Percentiles rank a stretch among this genome's conserved stretches.
Evolutionary conservation across 2,329 filamentous ascomycete species (phyloP).

Genomic region (Epichloe typhina): DNA sequence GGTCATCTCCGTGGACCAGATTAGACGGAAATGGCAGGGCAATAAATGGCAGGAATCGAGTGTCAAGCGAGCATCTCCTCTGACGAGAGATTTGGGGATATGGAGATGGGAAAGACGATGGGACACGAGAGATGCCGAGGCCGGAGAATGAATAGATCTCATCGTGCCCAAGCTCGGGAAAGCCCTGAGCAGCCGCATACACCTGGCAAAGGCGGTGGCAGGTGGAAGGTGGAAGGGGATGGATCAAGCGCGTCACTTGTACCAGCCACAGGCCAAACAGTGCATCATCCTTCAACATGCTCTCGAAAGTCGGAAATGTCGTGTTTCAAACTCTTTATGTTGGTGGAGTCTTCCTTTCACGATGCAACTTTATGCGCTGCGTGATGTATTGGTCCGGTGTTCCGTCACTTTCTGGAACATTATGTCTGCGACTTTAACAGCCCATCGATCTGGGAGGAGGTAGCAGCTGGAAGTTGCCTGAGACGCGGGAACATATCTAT

Average conservation of each 20-base stretch:
- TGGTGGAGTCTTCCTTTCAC: background rate
- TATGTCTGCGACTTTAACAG: background rate
- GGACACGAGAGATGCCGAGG: conserved; percentile 4
- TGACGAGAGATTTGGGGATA: background rate
- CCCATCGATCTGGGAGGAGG: background rate
- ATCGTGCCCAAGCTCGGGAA: background rate
- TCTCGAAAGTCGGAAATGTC: background rate
- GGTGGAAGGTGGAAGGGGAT: conserved; percentile 1
- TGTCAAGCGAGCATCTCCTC: conserved; percentile 6
- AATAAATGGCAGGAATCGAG: conserved; percentile 12
- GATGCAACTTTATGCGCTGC: too few species aligned
- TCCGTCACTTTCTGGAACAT: background rate
- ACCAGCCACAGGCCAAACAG: background rate
- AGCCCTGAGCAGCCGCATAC: conserved; percentile 5
- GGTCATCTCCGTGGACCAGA: conserved; percentile 4
- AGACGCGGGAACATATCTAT: background rate
- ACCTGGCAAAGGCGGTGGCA: conserved; percentile 3
- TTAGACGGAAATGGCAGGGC: conserved; percentile 11
- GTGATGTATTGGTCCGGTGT: too few species aligned
- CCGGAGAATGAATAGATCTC: background rate
- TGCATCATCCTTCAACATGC: background rate
- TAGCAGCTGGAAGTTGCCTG: background rate
- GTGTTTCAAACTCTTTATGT: background rate
- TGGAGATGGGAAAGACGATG: conserved; percentile 4
- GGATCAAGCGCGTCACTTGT: background rate